Percentiles rank a stretch among this genome's conserved stretches.
Conservation (phyloP, 345 rosid species). For the Erysimum cheiranthoides region DNA sequence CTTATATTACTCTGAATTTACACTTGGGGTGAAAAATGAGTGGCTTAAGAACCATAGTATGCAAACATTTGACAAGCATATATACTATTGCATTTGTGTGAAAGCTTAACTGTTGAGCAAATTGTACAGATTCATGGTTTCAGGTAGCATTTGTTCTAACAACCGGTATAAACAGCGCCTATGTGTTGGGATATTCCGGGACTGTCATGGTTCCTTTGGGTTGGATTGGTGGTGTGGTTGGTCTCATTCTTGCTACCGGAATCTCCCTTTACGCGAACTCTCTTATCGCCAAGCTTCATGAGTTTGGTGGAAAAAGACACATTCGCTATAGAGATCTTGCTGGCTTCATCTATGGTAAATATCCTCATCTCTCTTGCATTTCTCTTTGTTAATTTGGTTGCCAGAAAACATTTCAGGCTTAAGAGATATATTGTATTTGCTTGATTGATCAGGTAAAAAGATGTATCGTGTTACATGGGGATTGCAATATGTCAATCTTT, state of each 20-base stretch:
- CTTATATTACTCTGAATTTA: background rate
- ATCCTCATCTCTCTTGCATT: background rate
- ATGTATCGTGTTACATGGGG: slow-evolving; percentile 53
- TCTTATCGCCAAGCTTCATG: slow-evolving; percentile 87
- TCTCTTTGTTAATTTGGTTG: background rate
- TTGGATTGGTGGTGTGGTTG: slow-evolving; percentile 79
- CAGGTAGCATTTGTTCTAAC: slow-evolving; percentile 84
- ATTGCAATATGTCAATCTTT: slow-evolving; percentile 60
- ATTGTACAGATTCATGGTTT: slow-evolving; percentile 80
- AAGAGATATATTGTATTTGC: slow-evolving; percentile 2
- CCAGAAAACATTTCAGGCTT: background rate
- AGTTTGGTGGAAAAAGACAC: slow-evolving; percentile 86
- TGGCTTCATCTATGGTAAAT: slow-evolving; percentile 71
- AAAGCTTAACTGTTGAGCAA: background rate
- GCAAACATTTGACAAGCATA: background rate
- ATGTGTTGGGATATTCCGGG: slow-evolving; percentile 89
- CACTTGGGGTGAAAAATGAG: background rate
- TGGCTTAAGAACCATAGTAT: background rate
- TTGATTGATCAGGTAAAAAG: slow-evolving; percentile 39
- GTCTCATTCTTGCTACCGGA: slow-evolving; percentile 69
- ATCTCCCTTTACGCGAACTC: slow-evolving; percentile 81
- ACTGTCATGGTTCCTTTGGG: slow-evolving; percentile 91
- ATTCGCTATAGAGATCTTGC: slow-evolving; percentile 97
- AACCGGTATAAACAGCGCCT: slow-evolving; percentile 86
- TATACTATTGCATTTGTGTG: background rate